Conservation (phyloP, 805 yeast species). For the Scheffersomyces ergatensis region DNA sequence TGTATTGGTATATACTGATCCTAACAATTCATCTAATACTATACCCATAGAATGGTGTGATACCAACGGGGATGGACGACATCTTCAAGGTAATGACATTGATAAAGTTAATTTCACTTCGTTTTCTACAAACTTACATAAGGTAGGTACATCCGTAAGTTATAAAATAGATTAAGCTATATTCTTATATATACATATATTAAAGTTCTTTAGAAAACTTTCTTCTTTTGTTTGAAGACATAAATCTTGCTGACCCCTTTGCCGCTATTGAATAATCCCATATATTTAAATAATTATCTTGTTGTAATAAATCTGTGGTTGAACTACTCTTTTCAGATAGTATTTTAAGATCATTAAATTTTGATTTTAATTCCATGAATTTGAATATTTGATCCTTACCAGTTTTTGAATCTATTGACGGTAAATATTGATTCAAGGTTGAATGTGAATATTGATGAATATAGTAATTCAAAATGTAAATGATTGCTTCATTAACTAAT, state of each 20-base stretch:
- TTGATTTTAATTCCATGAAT: conserved; percentile 42
- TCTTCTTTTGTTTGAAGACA: conserved; percentile 47
- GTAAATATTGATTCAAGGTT: conserved; percentile 44
- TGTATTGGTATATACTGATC: conserved; percentile 79
- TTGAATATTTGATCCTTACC: conserved; percentile 49
- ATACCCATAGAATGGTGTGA: conserved; percentile 87
- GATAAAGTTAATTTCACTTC: conserved; percentile 71
- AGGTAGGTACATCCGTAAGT: conserved; percentile 70
- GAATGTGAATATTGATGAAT: conserved; percentile 55
- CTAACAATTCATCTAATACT: conserved; percentile 42
- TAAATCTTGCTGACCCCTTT: conserved; percentile 49
- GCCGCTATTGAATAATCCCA: conserved; percentile 40
- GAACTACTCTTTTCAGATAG: conserved; percentile 28
- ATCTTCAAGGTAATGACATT: conserved; percentile 46
- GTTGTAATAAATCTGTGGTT: conserved; percentile 21
- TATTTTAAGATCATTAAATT: conserved; percentile 37
- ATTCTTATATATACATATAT: background rate
- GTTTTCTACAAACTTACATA: conserved; percentile 66
- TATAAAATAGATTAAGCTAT: conserved; percentile 40
- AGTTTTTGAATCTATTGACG: conserved; percentile 27
- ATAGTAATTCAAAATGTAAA: conserved; percentile 59
- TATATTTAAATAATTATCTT: conserved; percentile 47
- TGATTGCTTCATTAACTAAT: conserved; percentile 49
- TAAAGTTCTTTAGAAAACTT: conserved; percentile 41
- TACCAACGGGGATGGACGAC: conserved; percentile 54